phyloP scores from a whole-genome alignment of 108 stramenopile species.

The Schizochytrium sp. region DNA sequence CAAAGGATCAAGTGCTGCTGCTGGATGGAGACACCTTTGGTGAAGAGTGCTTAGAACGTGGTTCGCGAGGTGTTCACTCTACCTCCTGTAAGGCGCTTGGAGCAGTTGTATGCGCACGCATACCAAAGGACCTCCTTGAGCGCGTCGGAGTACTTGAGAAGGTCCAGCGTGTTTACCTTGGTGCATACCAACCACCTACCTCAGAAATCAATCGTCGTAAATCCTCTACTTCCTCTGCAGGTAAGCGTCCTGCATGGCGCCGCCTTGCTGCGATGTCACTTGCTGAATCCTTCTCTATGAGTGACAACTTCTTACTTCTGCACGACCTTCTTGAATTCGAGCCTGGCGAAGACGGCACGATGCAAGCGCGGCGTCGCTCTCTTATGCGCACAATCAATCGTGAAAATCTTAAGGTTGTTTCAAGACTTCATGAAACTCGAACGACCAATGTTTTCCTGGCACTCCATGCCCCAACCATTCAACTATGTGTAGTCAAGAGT shows the following conservation, averaged over 20 bases:
- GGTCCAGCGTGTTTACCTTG: not conserved
- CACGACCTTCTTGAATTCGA: constrained; percentile 43
- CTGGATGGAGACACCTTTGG: constrained; percentile 56
- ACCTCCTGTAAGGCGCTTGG: not conserved
- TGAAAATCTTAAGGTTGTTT: not conserved
- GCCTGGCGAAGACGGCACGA: not conserved
- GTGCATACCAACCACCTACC: not conserved
- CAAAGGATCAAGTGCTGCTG: not conserved
- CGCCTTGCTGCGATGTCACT: constrained; percentile 1
- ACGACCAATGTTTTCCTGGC: constrained; percentile 29
- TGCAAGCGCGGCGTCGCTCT: constrained; percentile 21
- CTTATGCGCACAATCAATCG: constrained; percentile 32
- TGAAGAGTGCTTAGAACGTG: constrained; percentile 9
- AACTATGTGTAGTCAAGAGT: constrained; percentile 39
- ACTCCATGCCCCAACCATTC: constrained; percentile 21
- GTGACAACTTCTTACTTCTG: not conserved
- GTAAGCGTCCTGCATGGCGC: not conserved
- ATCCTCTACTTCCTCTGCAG: not conserved
- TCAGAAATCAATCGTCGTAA: not conserved
- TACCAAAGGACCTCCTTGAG: not conserved
- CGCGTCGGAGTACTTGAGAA: constrained; percentile 4
- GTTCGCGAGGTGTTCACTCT: not conserved
- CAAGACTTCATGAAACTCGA: not conserved
- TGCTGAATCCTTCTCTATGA: constrained; percentile 35
- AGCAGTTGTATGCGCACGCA: constrained; percentile 21